Base-by-base conservation (phyloP, 73 alveolate species). In the Breviolum minutum region DNA sequence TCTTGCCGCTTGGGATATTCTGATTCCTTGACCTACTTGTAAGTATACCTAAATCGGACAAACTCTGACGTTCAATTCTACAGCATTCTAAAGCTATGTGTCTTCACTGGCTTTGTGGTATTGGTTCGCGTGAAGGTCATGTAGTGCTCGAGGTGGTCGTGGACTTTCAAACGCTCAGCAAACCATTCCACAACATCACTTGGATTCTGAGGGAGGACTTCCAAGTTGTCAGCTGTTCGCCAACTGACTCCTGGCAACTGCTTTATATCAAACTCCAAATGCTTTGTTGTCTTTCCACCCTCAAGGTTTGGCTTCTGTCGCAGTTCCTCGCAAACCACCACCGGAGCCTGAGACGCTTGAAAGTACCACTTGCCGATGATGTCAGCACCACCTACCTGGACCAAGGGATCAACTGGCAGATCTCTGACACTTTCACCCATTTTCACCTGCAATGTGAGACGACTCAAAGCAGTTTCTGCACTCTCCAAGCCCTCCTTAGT, bases 301-400 rank as follows among this genome's bases (percentile, higher is more conserved):
- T 94, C 93, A 22, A 26, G 62, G 27, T 94, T 54, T 11, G 99
- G 99, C 92, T 94, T 60, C 69, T 94, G 99, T 71, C 99, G 80
- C 61, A 94, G 92, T 73, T 94, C 99, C 92, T 94, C 92, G 62
- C 93, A 74, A 60, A 29, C 99, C 32, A 64, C 83, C 71, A 94
- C 99, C 7, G 99, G 54, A 17, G 99, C 99, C 10, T 30, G 93
- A n/a, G 99, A 76, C 26, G 93, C 93, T 61, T 84, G 93, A 61
- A 84, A 84, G 93, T 91, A 91, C 97, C 97, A 91, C 97, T 94
- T 94, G 90, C 99, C 99, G 27, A 94, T 54, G 69, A 94, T 54
- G 88, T 94, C 99, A 11, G 99, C 99, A 61, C 99, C 99, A 29
- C 99, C 99, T 40, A 77, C 93, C 83, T 94, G 99, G 24, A 94